Evolutionary conservation across 768 basidiomycete genomes (phyloP).

Genomic region (Boletus vinaceobasis): DNA sequence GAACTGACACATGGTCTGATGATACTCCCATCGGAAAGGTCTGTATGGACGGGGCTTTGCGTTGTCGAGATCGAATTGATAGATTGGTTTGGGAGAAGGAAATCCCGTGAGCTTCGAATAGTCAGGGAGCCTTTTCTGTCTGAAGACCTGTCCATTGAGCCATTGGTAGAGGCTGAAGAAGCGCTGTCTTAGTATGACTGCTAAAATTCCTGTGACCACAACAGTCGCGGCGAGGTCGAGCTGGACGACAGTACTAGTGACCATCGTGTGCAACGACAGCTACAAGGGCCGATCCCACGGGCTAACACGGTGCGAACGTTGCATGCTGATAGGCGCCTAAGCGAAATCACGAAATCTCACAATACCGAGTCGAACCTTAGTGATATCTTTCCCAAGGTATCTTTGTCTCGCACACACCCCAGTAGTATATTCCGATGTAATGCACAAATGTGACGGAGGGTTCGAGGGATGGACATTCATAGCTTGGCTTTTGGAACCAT

Average conservation of each 20-base stretch:
- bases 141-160: conserved; percentile 2
- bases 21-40: conserved; percentile 54
- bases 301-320: not conserved
- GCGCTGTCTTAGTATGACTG: not conserved
- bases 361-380: not conserved
- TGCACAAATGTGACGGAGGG: not conserved
- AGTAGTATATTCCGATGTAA: not conserved
- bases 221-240: not conserved
- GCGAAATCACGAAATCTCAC: not conserved
- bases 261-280: conserved; percentile 9
- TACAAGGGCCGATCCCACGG: not conserved
- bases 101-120: conserved; percentile 45
- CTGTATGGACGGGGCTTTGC: conserved; percentile 51
- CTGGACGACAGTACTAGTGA: not conserved
- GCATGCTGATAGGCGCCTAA: not conserved
- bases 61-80: conserved; percentile 40
- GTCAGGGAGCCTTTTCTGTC: conserved; percentile 27
- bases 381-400: not conserved
- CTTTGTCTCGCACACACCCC: not conserved
- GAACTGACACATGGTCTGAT: conserved; percentile 52
- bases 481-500: conserved; percentile 50
- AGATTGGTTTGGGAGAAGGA: conserved; percentile 40
- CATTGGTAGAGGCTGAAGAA: not conserved
- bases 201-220: conserved; percentile 2
- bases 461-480: conserved; percentile 6